Conservation (phyloP, 129 eudicot genomes). For the Chrysanthemum seticuspe region DNA sequence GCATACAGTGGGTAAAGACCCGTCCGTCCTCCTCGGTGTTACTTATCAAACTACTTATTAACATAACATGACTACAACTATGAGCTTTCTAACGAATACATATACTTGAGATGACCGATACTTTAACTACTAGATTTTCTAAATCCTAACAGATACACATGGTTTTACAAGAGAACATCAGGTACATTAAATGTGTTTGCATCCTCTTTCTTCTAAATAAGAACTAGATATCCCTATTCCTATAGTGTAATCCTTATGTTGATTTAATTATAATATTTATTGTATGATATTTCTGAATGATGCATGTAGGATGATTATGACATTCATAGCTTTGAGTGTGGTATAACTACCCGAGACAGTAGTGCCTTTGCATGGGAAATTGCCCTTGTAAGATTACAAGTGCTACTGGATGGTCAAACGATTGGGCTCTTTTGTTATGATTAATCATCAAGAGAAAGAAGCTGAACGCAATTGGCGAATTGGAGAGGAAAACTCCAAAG, state of each 20-base stretch:
- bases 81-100: too few relatives aligned
- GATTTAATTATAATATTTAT: slow-evolving; percentile 1
- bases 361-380: slow-evolving; percentile 96
- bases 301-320: slow-evolving; percentile 84
- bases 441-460: slow-evolving; percentile 12
- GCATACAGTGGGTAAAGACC: too few relatives aligned
- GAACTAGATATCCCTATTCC: background rate
- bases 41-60: too few relatives aligned
- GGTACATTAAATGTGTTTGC: slow-evolving; percentile 40
- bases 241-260: slow-evolving; percentile 3
- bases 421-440: slow-evolving; percentile 7
- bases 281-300: slow-evolving; percentile 11
- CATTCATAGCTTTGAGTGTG: slow-evolving; percentile 93
- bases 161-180: slow-evolving; percentile 81
- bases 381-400: slow-evolving; percentile 60
- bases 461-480: too few relatives aligned
- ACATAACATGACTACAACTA: too few relatives aligned
- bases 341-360: slow-evolving; percentile 83
- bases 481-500: too few relatives aligned
- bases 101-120: too few relatives aligned
- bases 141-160: too few relatives aligned
- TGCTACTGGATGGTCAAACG: slow-evolving; percentile 18
- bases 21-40: too few relatives aligned
- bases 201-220: slow-evolving; percentile 6
- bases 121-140: too few relatives aligned